A percentile compares a stretch with the other conserved stretches of the same genome.
Conservation (phyloP, 345 rosid genomes). For the Noccaea bulbosa region DNA sequence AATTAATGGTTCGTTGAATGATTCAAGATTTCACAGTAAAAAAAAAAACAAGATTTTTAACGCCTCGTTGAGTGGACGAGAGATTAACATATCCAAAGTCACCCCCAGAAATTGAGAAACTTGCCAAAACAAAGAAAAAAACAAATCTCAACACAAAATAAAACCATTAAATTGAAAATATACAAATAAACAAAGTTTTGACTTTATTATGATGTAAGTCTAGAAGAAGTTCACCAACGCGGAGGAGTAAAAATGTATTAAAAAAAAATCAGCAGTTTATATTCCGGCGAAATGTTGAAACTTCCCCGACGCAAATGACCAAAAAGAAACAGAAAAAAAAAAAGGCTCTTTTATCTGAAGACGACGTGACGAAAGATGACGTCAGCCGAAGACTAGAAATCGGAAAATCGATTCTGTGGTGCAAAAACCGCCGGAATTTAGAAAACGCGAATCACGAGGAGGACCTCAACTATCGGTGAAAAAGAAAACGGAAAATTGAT, state of each 20-base stretch:
- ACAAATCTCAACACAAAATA: not conserved
- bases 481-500: not conserved
- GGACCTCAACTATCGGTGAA: not conserved
- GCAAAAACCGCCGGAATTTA: not conserved
- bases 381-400: not conserved
- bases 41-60: not conserved
- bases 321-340: not conserved
- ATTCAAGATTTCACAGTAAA: not conserved
- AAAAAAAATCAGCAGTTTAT: not conserved
- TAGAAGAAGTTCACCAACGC: not conserved
- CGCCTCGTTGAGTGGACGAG: not conserved
- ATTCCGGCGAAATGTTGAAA: not conserved
- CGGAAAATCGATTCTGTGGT: not conserved
- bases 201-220: not conserved
- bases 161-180: not conserved
- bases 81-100: not conserved
- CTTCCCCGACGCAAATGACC: not conserved
- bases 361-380: constrained; percentile 3
- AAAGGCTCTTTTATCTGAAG: not conserved
- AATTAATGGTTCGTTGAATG: not conserved
- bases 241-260: constrained; percentile 1
- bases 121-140: not conserved
- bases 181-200: not conserved
- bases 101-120: not conserved
- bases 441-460: not conserved